These are phyloP conservation scores for Metschnikowia drakensbergensis DNA, from an alignment of 805 yeast species.

Conservation along the genomic window DNA sequence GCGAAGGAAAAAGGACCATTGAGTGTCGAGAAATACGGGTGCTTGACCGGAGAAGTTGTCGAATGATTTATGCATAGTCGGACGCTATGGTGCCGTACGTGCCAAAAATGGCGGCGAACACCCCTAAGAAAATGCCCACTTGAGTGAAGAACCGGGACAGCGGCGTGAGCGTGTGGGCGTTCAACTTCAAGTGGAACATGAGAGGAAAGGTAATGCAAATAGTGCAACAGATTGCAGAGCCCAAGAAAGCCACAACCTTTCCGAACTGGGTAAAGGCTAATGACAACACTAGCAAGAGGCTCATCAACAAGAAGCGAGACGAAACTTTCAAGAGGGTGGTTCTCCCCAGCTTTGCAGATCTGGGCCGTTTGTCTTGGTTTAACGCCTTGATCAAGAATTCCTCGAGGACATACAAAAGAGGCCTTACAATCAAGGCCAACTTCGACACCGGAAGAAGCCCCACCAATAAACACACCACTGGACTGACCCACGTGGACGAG, in stretches of 20 bases:
- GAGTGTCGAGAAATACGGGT: not conserved
- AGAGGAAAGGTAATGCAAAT: conserved; percentile 40
- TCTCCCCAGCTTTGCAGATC: not conserved
- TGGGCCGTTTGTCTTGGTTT: conserved; percentile 6
- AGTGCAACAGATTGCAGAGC: conserved; percentile 40
- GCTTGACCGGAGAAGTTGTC: not conserved
- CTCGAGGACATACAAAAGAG: conserved; percentile 39
- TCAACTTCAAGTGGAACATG: conserved; percentile 26
- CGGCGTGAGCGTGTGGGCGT: conserved; percentile 11
- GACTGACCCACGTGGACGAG: conserved; percentile 64
- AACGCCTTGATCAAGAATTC: conserved; percentile 16
- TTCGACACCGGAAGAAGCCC: conserved; percentile 41
- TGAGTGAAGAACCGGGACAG: not conserved
- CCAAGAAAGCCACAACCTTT: conserved; percentile 38
- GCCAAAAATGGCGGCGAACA: conserved; percentile 15
- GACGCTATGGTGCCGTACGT: conserved; percentile 16
- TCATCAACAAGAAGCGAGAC: conserved; percentile 24
- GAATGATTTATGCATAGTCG: not conserved
- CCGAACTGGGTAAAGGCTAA: conserved; percentile 38
- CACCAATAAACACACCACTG: conserved; percentile 29
- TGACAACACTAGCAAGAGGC: conserved; percentile 20
- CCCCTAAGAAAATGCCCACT: conserved; percentile 12
- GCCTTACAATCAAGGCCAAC: conserved; percentile 37
- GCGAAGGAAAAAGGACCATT: not conserved
- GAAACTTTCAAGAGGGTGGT: conserved; percentile 5